Evolutionary conservation across 192 early-diverging fungal species (phyloP).

Genomic region (Coemansia sp.): DNA sequence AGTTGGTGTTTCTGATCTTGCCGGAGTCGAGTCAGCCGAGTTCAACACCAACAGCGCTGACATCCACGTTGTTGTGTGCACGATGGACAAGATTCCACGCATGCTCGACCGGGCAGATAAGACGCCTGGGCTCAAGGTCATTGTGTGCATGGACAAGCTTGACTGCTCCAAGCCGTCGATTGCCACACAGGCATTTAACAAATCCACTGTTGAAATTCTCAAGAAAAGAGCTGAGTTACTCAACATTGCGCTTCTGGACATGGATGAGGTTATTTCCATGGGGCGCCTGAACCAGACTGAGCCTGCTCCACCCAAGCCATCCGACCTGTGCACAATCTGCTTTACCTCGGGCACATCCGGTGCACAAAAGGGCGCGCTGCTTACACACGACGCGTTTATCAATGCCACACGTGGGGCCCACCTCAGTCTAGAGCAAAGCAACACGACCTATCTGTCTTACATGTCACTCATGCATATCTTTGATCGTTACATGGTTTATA

Average conservation of each 20-base stretch:
- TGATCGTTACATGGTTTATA: no score
- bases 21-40: conserved; percentile 68
- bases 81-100: background rate
- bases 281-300: conserved; percentile 55
- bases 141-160: conserved; percentile 62
- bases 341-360: conserved; percentile 83
- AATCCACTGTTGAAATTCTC: conserved; percentile 27
- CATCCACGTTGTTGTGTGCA: conserved; percentile 18
- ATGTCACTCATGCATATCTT: no score
- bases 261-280: conserved; percentile 57
- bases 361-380: no score
- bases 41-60: conserved; percentile 77
- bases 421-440: no score
- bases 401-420: no score
- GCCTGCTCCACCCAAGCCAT: conserved; percentile 52
- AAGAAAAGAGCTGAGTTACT: conserved; percentile 60
- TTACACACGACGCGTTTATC: no score
- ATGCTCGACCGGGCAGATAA: conserved; percentile 56
- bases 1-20: conserved; percentile 76
- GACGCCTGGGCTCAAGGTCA: conserved; percentile 62
- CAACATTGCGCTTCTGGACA: conserved; percentile 54
- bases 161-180: conserved; percentile 5
- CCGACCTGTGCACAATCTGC: no score
- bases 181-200: conserved; percentile 20
- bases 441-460: no score